phyloP scores from a whole-genome alignment of 208 protist species.

The Trypanosoma conorhini region DNA sequence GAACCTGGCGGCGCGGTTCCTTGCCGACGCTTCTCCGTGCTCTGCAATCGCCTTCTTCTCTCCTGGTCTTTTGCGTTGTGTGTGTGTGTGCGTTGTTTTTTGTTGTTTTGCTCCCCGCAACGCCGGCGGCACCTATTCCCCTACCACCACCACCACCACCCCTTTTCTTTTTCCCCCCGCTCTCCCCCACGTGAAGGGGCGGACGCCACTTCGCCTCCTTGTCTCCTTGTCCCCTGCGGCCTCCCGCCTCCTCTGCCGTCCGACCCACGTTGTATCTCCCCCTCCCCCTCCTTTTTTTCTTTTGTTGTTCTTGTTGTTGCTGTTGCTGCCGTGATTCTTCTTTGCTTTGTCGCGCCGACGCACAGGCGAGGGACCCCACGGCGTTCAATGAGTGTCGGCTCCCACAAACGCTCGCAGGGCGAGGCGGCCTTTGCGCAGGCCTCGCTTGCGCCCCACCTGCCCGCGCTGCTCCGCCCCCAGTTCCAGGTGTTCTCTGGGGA shows the following conservation, averaged over 20 bases:
- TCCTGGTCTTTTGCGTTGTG: background rate
- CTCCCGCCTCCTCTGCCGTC: too few relatives aligned
- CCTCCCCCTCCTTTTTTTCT: background rate
- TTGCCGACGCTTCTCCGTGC: background rate
- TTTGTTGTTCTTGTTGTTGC: conserved; percentile 7
- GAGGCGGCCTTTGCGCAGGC: conserved; percentile 18
- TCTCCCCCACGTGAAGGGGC: too few relatives aligned
- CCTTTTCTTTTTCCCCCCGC: too few relatives aligned
- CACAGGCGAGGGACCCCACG: background rate
- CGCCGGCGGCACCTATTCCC: too few relatives aligned
- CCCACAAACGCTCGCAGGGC: conserved; percentile 22
- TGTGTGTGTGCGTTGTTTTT: background rate
- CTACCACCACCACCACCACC: too few relatives aligned
- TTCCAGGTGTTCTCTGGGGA: conserved; percentile 36
- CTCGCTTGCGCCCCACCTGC: conserved; percentile 18
- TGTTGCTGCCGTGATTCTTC: background rate
- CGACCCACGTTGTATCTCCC: background rate
- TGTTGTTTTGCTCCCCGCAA: background rate
- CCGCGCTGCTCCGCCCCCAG: conserved; percentile 48
- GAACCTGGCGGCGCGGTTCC: background rate
- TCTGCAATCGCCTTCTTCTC: background rate
- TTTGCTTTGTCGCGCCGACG: background rate
- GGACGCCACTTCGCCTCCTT: background rate
- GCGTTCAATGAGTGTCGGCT: conserved; percentile 12
- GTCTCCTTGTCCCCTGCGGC: background rate